Base-by-base conservation (phyloP, 2,329 filamentous ascomycete species). In the Colletotrichum tabaci region DNA sequence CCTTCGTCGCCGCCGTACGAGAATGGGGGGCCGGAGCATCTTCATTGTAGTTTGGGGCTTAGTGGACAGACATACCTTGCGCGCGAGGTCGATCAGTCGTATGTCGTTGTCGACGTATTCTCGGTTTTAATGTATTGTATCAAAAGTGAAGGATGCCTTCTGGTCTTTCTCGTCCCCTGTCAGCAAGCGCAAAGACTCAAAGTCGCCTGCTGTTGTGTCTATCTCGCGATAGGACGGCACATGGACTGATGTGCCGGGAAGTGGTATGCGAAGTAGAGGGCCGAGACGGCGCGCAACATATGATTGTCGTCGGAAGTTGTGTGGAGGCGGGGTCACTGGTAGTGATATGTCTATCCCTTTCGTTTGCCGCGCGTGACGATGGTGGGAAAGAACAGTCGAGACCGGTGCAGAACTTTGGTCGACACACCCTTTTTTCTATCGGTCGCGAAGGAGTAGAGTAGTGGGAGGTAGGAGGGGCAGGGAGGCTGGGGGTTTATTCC, bases 141-240 rank as follows among this genome's bases (percentile, higher is more conserved):
- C 71, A 61, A 49, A 46, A 47, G n/a, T 12, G 42, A 13, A 18
- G 16, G 73, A 42, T 68, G 61, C 67, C 64, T 66, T 26, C 71
- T 79, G 87, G 88, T 89, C 88, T 90, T 90, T 90, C 86, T 87
- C 83, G 81, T 84, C 84, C 80, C 84, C 83, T 76, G 78, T 76
- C 76, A 89, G 87, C 88, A 90, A 90, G 87, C 88, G 88, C 88
- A 90, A 90, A 90, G 88, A 90, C 88, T 88, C 81, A 76, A 90
- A 90, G 88, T 90, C 88, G 88, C 88, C 82, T 87, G 88, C 87
- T 81, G 82, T 75, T 77, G 67, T 75, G 78, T 75, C 80, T 87
- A 88, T 81, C 77, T 80, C 74, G 73, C 56, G 60, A 69, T 75
- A 68, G 75, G 70, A 69, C 77, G 83, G 83, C 85, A 82, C 86